phyloP scores from a whole-genome alignment of 305 asterid genomes.

The Salvia sclarea region DNA sequence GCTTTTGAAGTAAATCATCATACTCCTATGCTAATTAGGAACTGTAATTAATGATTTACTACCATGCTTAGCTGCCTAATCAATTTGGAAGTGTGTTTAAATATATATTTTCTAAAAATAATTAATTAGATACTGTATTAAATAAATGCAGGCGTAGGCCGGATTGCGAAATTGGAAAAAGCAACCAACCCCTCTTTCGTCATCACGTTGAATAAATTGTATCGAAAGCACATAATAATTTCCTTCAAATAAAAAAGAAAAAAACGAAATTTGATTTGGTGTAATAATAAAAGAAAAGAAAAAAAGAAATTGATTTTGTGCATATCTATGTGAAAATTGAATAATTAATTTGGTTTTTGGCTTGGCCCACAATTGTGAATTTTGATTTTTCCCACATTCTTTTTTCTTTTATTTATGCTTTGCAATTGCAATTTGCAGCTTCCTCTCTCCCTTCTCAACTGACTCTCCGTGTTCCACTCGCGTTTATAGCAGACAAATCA shows the following conservation, averaged over 20 bases:
- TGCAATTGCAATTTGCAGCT: too few species aligned
- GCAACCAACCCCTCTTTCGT: not conserved
- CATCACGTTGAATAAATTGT: not conserved
- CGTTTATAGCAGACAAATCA: constrained; percentile 51
- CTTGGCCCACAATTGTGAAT: not conserved
- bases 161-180: constrained; percentile 18
- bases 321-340: constrained; percentile 5
- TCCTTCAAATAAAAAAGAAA: not conserved
- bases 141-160: constrained; percentile 35
- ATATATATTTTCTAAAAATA: too few species aligned
- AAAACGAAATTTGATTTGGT: not conserved
- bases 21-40: constrained; percentile 11
- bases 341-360: too few species aligned
- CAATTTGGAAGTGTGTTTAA: too few species aligned
- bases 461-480: constrained; percentile 88
- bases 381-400: constrained; percentile 10
- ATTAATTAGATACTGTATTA: not conserved
- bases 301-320: too few species aligned
- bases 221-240: constrained; percentile 1
- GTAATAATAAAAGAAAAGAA: not conserved
- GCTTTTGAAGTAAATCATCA: constrained; percentile 25
- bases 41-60: not conserved
- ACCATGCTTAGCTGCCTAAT: constrained; percentile 24
- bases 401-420: not conserved
- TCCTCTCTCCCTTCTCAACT: constrained; percentile 46